Evolutionary conservation across 2,329 filamentous ascomycete genomes (phyloP).

Genomic region (Calonectria pteridis): DNA sequence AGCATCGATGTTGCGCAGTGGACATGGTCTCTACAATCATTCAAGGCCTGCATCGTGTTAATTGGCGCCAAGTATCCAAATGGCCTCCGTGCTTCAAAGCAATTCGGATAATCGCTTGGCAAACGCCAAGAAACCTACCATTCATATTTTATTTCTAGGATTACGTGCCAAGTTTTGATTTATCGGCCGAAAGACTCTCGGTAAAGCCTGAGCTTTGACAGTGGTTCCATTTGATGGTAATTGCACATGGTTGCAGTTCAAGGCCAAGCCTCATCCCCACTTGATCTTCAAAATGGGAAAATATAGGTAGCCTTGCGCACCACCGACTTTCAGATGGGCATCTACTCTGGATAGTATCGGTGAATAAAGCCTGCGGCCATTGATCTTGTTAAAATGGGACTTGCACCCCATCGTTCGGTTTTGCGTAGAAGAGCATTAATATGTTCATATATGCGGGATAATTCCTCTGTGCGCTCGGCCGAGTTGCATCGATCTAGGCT

Average conservation of each 20-base stretch:
- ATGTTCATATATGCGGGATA: background rate
- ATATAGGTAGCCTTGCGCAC: background rate
- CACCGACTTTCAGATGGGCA: background rate
- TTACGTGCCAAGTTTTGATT: background rate
- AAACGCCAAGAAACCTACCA: conserved; percentile 2
- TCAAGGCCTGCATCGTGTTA: background rate
- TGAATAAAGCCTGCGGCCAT: background rate
- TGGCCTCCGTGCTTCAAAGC: background rate
- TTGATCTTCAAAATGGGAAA: background rate
- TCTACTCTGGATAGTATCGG: background rate
- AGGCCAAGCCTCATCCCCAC: background rate
- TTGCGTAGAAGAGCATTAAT: background rate
- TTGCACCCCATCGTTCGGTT: background rate
- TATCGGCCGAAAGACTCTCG: background rate
- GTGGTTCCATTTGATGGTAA: background rate
- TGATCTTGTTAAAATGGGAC: too few species aligned
- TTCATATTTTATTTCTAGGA: background rate
- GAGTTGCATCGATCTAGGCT: conserved; percentile 4
- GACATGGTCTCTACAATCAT: background rate
- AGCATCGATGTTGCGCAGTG: background rate
- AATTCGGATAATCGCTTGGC: conserved; percentile 1
- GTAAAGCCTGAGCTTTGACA: background rate
- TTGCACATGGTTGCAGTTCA: too few species aligned
- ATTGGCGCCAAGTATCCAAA: background rate
- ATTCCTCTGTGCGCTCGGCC: background rate